Evolutionary conservation across 768 basidiomycete genomes (phyloP), one percentile per base, ranked within the genome.

Genomic region (Leccinum rimulosum): DNA sequence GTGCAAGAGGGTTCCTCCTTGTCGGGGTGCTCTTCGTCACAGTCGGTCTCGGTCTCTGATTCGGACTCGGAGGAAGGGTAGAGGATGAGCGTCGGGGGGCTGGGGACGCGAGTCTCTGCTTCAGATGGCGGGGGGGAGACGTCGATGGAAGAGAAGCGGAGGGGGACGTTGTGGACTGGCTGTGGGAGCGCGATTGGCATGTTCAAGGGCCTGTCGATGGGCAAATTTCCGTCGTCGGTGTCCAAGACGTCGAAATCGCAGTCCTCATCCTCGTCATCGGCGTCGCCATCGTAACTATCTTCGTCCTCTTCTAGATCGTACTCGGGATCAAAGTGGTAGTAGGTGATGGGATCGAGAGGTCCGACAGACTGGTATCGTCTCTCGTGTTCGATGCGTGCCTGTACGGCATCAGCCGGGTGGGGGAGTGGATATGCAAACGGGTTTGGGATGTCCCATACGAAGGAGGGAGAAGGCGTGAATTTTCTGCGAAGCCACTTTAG

Each of bases 401-500:
- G 52, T 3, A 59, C 7, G 25, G 11, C 12, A 25, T 25, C n/a
- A 15, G 7, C 14, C 1, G 25, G 22, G 8, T 14, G 22, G 22
- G 25, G 47, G 12, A 15, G 47, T 4, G 52, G 38, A 54, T 4
- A 3, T 1, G 28, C 58, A 31, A 70, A 68, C 1, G 67, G 69
- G 51, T 70, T 31, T 1, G 14, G 25, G 8, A 38, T 54, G 55
- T 68, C 59, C 67, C 69, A 68, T 4, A 59, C 59, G 43, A 65
- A 65, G 12, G 33, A 33, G 31, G 47, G 47, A 2, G 47, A 48
- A 25, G 47, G 12, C 12, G 25, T 3, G 12, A 25, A 11, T 10
- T 54, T 51, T 2, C 3, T 51, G 31, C 50, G 30, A 27, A 22
- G 31, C 30, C 47, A 45, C 10, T 12, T 7, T 19, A 51, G 31